These are phyloP conservation scores for Rubia tinctorum DNA, from an alignment of 305 asterid species.

Conservation along the genomic window DNA sequence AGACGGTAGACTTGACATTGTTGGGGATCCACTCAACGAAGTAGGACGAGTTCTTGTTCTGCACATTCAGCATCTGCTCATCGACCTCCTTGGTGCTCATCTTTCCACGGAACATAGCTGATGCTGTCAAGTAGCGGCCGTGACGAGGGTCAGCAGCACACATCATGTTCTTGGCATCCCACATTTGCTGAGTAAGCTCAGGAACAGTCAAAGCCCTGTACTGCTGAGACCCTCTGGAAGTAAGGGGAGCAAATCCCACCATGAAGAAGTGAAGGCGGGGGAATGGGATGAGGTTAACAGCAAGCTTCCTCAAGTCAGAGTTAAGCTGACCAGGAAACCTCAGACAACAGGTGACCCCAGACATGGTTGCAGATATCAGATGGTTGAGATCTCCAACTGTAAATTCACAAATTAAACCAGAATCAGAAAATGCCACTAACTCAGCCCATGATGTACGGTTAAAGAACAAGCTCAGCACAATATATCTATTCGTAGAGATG, in stretches of 20 bases:
- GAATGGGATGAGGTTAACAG: constrained; percentile 43
- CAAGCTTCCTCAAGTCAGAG: constrained; percentile 38
- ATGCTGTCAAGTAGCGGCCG: constrained; percentile 42
- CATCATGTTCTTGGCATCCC: constrained; percentile 46
- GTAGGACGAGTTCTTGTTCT: constrained; percentile 42
- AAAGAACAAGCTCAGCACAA: background rate
- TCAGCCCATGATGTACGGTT: background rate
- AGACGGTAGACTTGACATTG: constrained; percentile 42
- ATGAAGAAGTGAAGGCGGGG: constrained; percentile 48
- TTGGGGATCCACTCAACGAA: constrained; percentile 45
- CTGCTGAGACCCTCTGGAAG: constrained; percentile 39
- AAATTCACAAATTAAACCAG: background rate
- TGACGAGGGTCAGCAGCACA: constrained; percentile 46
- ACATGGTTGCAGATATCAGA: constrained; percentile 42
- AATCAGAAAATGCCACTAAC: background rate
- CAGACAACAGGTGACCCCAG: constrained; percentile 42
- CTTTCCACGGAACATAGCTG: constrained; percentile 48
- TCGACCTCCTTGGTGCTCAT: constrained; percentile 47
- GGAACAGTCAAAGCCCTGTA: constrained; percentile 37
- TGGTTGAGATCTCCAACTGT: constrained; percentile 46
- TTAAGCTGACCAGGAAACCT: constrained; percentile 44
- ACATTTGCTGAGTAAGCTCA: constrained; percentile 43
- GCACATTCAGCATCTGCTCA: constrained; percentile 42
- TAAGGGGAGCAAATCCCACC: constrained; percentile 44
- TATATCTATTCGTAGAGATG: too few species aligned